A percentile compares a stretch with the other conserved stretches of the same genome.
Conservation (phyloP, 805 yeast genomes). For the Candida stauntonica region DNA sequence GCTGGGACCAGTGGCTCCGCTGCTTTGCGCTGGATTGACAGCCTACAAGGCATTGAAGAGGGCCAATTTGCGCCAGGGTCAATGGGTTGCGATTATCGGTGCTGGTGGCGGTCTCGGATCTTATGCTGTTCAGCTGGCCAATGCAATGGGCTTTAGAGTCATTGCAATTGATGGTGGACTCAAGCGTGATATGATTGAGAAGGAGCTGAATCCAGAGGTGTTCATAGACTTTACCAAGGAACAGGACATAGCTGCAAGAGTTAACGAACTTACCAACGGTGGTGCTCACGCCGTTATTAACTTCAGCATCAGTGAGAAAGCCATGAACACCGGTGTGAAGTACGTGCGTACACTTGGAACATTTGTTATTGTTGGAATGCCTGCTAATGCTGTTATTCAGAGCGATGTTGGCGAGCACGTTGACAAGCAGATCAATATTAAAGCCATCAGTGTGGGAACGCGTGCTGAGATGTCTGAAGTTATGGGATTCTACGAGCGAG, state of each 20-base stretch:
- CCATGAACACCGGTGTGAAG: slow-evolving; percentile 43
- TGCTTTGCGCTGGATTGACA: slow-evolving; percentile 77
- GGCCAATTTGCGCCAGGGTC: slow-evolving; percentile 53
- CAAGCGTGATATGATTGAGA: slow-evolving; percentile 50
- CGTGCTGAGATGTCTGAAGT: slow-evolving; percentile 49
- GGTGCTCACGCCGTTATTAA: slow-evolving; percentile 71
- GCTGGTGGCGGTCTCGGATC: slow-evolving; percentile 83
- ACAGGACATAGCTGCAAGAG: slow-evolving; percentile 45
- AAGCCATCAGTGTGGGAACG: slow-evolving; percentile 30
- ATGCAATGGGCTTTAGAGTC: slow-evolving; percentile 70
- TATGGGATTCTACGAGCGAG: slow-evolving; percentile 60
- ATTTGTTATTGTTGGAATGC: slow-evolving; percentile 58
- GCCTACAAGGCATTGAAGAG: slow-evolving; percentile 64
- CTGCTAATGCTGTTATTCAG: slow-evolving; percentile 43
- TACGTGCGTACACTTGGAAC: slow-evolving; percentile 58
- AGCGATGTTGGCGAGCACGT: slow-evolving; percentile 43
- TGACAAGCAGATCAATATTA: slow-evolving; percentile 40
- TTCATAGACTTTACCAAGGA: slow-evolving; percentile 49
- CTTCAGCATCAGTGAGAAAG: slow-evolving; percentile 50
- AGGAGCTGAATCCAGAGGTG: slow-evolving; percentile 54
- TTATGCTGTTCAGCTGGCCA: slow-evolving; percentile 69
- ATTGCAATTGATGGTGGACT: slow-evolving; percentile 70
- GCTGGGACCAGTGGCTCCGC: slow-evolving; percentile 52
- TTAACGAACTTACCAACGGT: slow-evolving; percentile 45
- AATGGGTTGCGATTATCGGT: slow-evolving; percentile 72